A percentile compares a stretch with the other conserved stretches of the same genome.
phyloP scores from a whole-genome alignment of 345 rosid genomes.

The Populus euphratica region DNA sequence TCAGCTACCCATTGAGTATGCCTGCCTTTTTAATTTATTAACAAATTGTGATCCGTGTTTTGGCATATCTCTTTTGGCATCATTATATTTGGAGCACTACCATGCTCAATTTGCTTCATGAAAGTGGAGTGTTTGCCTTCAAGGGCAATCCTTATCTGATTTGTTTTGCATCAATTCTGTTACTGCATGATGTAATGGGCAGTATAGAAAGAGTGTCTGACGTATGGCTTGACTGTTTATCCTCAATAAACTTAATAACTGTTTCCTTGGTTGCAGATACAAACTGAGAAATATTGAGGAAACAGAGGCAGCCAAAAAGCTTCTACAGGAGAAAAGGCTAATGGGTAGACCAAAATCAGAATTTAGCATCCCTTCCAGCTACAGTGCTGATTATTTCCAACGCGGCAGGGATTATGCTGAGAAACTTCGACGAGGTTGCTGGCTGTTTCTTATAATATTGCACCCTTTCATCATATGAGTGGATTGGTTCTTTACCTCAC shows the following conservation, averaged over 20 bases:
- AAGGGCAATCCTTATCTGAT: neutral
- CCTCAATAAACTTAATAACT: slow-evolving; percentile 4
- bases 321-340: slow-evolving; percentile 85
- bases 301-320: slow-evolving; percentile 99
- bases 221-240: neutral
- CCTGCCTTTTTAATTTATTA: neutral
- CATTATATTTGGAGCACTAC: neutral
- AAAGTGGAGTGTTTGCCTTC: neutral
- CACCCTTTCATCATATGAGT: neutral
- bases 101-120: neutral
- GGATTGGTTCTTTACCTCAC: neutral
- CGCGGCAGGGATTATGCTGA: slow-evolving; percentile 92
- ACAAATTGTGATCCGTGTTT: neutral
- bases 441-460: neutral
- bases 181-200: neutral
- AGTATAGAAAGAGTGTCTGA: neutral
- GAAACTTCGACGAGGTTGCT: slow-evolving; percentile 84
- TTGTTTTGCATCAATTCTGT: slow-evolving; percentile 2
- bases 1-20: slow-evolving; percentile 93
- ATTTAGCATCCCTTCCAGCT: slow-evolving; percentile 79
- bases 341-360: slow-evolving; percentile 71
- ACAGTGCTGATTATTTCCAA: slow-evolving; percentile 94
- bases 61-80: neutral
- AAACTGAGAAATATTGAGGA: slow-evolving; percentile 92
- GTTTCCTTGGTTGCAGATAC: slow-evolving; percentile 47